A percentile compares a stretch with the other conserved stretches of the same genome.
Conservation (phyloP, 148 eudicot genomes). For the Polygonum aviculare region DNA sequence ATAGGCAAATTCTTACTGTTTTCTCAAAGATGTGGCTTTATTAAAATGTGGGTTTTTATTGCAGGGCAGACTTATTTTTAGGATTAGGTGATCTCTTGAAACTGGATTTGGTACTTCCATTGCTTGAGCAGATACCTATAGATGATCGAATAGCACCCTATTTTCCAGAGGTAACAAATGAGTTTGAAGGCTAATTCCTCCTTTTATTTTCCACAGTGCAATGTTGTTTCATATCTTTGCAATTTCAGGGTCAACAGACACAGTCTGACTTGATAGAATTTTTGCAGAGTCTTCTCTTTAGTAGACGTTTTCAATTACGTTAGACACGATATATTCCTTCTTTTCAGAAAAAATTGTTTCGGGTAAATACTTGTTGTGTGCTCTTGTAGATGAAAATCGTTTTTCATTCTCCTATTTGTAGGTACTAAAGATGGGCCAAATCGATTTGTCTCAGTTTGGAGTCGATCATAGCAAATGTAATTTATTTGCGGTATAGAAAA, state of each 20-base stretch:
- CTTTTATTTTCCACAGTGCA: not conserved
- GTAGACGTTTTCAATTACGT: conserved; percentile 94
- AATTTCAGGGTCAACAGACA: conserved; percentile 67
- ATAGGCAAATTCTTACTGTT: not conserved
- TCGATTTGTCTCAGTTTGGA: conserved; percentile 92
- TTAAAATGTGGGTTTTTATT: not conserved
- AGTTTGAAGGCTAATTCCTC: not conserved
- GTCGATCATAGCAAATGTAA: conserved; percentile 93
- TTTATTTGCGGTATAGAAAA: conserved; percentile 11
- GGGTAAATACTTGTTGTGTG: no score
- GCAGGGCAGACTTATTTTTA: conserved; percentile 75
- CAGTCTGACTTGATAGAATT: conserved; percentile 67
- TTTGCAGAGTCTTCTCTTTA: conserved; percentile 87
- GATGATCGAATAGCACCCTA: conserved; percentile 63
- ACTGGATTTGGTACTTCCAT: conserved; percentile 72
- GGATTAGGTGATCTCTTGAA: conserved; percentile 90
- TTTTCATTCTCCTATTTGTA: conserved; percentile 17
- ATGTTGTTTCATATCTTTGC: not conserved
- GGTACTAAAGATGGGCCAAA: conserved; percentile 93
- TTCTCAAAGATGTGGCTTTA: not conserved
- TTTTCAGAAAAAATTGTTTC: no score
- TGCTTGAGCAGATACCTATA: conserved; percentile 55
- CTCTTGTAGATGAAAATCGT: no score
- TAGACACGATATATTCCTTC: conserved; percentile 19
- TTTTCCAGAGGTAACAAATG: conserved; percentile 71